Evolutionary conservation across 768 basidiomycete species (phyloP), one percentile per base, ranked within the genome.

Genomic region (Chalciporus piperatus): DNA sequence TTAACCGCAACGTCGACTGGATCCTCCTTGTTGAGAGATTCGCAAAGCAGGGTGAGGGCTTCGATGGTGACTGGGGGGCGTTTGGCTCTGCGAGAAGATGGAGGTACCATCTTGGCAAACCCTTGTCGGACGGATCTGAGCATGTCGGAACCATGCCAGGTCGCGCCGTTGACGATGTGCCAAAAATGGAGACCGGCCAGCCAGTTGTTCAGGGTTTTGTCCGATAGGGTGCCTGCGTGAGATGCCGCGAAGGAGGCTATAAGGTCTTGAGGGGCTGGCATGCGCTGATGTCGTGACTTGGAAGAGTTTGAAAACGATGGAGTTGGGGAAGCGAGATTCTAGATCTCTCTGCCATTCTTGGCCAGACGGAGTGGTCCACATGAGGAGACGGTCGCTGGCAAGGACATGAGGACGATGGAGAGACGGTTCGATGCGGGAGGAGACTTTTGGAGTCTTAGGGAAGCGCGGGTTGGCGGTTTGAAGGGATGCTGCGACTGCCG

Each of bases 171-270:
- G 1, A 45, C 12, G 0, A 25, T 6, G 7, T 78, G 75, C 74
- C 74, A 78, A 3, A 59, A 59, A 0, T 66, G 53, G 0, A 76
- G 27, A 3, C 71, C 70, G 0, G 71, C 62, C 2, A 76, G 27
- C 74, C 74, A 76, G 1, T 56, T 59, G 3, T 59, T 56, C 17
- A 74, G 59, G 0, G 70, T 68, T 12, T 55, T 57, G 0, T 55
- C 58, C 0, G 63, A 56, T 3, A 48, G 38, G 0, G 46, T 25
- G 0, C 68, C 64, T 0, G 64, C 55, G 1, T 41, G 43, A 0
- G 51, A 38, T 2, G 67, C 62, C 0, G 59, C 47, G 30, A 76
- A 76, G 6, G 40, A 10, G 0, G 42, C 9, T 52, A 62, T 0
- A 64, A 71, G 0, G 67, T 72, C 65, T 70, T 72, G 3, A 56